Evolutionary conservation across 768 basidiomycete species (phyloP).

Genomic region (Serendipita indica): DNA sequence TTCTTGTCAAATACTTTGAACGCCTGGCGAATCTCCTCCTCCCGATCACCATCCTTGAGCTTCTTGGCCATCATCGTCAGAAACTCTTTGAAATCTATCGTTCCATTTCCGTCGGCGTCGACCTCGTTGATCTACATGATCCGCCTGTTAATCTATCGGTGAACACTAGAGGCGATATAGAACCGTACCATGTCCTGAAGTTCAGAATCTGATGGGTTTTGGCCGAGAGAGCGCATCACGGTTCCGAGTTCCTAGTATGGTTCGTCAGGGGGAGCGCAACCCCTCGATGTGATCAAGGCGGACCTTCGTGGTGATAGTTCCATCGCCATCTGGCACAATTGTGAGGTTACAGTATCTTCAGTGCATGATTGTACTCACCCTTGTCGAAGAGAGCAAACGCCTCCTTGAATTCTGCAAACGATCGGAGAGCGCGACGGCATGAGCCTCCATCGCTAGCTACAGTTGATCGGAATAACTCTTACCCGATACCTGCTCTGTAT

Average conservation of each 20-base stretch:
- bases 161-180: background rate
- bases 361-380: constrained; percentile 17
- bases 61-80: constrained; percentile 73
- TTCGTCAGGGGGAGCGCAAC: too few species aligned
- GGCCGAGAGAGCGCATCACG: constrained; percentile 34
- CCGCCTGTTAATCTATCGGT: background rate
- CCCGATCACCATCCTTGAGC: constrained; percentile 82
- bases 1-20: constrained; percentile 98
- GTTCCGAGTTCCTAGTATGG: constrained; percentile 29
- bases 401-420: constrained; percentile 30
- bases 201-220: constrained; percentile 35
- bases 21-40: constrained; percentile 91
- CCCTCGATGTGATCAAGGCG: too few species aligned
- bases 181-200: constrained; percentile 33
- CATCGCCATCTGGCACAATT: constrained; percentile 28
- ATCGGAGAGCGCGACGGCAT: background rate
- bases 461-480: background rate
- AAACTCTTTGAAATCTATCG: constrained; percentile 53
- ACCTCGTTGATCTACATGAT: constrained; percentile 57
- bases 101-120: constrained; percentile 34
- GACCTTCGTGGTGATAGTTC: constrained; percentile 28
- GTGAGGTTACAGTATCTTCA: background rate
- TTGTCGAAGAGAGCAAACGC: constrained; percentile 35
- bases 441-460: background rate
- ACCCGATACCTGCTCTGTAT: too few species aligned